Evolutionary conservation across 805 yeast genomes (phyloP), one percentile per base, ranked within the genome.

Genomic region (Saccharomycopsis capsularis): DNA sequence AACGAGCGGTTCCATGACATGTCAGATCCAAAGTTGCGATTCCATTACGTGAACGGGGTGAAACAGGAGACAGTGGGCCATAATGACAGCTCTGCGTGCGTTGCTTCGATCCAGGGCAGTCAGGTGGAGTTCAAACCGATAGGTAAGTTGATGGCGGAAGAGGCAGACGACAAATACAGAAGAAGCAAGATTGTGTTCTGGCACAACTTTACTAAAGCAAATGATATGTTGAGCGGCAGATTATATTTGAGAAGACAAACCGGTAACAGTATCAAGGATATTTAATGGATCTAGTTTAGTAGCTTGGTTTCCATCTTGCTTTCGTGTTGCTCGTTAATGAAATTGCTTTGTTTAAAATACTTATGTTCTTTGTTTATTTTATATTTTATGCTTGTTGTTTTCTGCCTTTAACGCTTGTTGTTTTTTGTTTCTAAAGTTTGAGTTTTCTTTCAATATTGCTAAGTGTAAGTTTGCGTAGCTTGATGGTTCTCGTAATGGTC

Each of bases 161-260:
- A 80, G 54, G 79, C 91, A 1, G 74, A 83, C 60, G 65, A 79
- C 35, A 63, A 63, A 38, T 68, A 75, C 60, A 75, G 95, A 68
- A 84, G 82, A 67, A 87, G 89, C 48, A 67, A 65, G 46, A 75
- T 73, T 1, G 66, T 83, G 41, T 93, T 85, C 63, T 85, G 95
- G 95, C 67, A 69, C 45, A 69, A 73, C 43, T 70, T 79, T 68
- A 73, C 71, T 50, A 71, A 71, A 50, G 75, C 80, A 30, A 76
- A 79, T 53, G 86, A 82, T 60, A 76, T 85, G 57, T 69, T 85
- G 59, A 83, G 90, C 60, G 95, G 95, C 36, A 72, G 90, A 60
- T 62, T 75, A 48, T 64, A 70, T 56, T 63, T 82, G 51, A 68
- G 81, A 63, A 68, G 66, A 11, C 27, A 43, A n/a, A n/a, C n/a